Evolutionary conservation across 345 rosid species (phyloP), one percentile per base, ranked within the genome.

Genomic region (Nasturtium officinale): DNA sequence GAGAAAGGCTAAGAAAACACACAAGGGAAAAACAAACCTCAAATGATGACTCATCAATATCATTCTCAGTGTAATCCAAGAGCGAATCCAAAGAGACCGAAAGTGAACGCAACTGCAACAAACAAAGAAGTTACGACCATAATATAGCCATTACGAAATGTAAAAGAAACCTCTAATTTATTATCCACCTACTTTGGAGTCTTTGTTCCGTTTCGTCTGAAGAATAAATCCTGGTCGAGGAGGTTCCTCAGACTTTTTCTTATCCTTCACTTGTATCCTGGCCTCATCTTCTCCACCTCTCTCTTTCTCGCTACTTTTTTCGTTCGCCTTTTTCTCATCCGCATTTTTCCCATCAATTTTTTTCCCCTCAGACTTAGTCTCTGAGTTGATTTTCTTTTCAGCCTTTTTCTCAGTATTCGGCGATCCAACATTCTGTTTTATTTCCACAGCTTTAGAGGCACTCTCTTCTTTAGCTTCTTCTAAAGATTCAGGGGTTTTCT

Each of bases 21-120:
- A 51, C 16, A 25, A 9, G 40, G 21, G 28, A 47, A 69, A 50
- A 64, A 65, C 68, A 62, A 73, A 88, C 99, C 97, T 91, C 98
- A 82, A 91, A 90, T 75, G 92, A 84, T n/a, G 97, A 84, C 81
- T 95, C 98, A 48, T 95, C 98, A 59, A 85, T 72, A 69, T 91
- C 96, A 83, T 89, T 88, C 71, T 89, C 96, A 72, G 89, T 82
- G 85, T 95, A 95, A 71, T 87, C 97, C 90, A 90, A 77, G 67
- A 95, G 96, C 5, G 98, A 88, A 76, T 95, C 99, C 79, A 91
- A 85, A 5, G 99, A 91, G 75, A 86, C 84, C 2, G 99, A 87
- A 73, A 87, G 61, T 28, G 97, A 89, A 11, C 88, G 90, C 81
- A 87, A 59, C 97, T 95, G 83, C 57, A n/a, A 56, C 62, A 79